Base-by-base conservation (phyloP, 2,329 filamentous ascomycete genomes). In the Pleoardoris graminearum region DNA sequence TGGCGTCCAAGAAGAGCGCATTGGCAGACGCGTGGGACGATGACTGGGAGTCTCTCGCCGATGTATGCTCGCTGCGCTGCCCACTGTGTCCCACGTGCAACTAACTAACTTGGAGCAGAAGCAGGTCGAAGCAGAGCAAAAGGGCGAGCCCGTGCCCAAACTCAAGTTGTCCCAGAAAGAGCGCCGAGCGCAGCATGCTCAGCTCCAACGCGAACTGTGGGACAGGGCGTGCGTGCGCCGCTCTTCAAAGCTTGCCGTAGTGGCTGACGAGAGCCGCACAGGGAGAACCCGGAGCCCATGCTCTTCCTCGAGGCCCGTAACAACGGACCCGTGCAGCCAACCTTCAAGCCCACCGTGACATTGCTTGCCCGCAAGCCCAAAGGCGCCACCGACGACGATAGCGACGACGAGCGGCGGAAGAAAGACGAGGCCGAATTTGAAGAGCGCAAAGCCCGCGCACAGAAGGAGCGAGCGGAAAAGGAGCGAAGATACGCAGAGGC, bases 401-500 rank as follows among this genome's bases (percentile, higher is more conserved):
- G 85, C 22, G 84, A 88, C 48, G 83, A 86, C 22, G 83, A 85
- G 50, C 74, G 77, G 43, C 75, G 77, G 48, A 85, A 83, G 68
- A 82, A 84, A 57, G 78, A 81, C 17, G 85, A 85, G 61, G 82
- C 85, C 37, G 88, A 85, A 0, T 83, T 87, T 3, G 89, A 93
- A 63, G 88, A 96, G 76, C 83, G 91, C 29, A 85, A 89, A 56
- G 83, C 85, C 21, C 88, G 88, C 67, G 89, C 92, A 48, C 85
- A 91, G 69, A 82, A 83, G 43, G 90, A 96, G 63, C 83, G 86
- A 8, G 91, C 95, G 68, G 91, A 96, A 76, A 96, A 94, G 77
- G 89, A 96, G 77, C 86, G 86, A 51, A 88, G 89, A 55, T 97
- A 97, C 70, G 89, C 95, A 55, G 91, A 96, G 76, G 90, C 87